Base-by-base conservation (phyloP, 2,329 filamentous ascomycete genomes). In the Alternaria alternata region DNA sequence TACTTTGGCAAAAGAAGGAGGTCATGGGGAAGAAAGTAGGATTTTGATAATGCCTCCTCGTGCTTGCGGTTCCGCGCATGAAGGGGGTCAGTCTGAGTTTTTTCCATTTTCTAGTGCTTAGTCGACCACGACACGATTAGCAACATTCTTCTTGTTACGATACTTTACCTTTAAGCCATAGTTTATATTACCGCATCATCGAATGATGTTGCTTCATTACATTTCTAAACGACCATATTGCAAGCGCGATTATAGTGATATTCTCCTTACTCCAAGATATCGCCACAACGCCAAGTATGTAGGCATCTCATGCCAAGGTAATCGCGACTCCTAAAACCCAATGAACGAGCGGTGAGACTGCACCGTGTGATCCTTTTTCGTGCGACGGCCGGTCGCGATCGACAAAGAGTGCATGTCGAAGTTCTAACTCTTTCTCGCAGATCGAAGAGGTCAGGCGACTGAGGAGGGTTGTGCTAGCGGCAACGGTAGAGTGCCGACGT, bases 1-100 rank as follows among this genome's bases (percentile, higher is more conserved):
- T 60, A 57, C 36, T 57, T 57, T 42, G 53, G 47, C 22, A 57
- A 41, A 32, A 57, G 24, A 47, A 34, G 24, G 24, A 59, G 54
- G 52, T 51, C 26, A n/a, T 18, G 36, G 26, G 32, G 20, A 22
- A 49, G 20, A 32, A 34, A 49, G 14, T 49, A n/a, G 16, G 46
- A 49, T 20, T 49, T 22, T 38, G 1, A 34, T 26, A 14, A 18
- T 26, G 46, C n/a, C 30, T 36, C n/a, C 20, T 16, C 32, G 36
- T 36, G 9, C 30, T 49, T 36, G 46, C 46, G 30, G 30, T 30
- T 34, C 30, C 46, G 20, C 32, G 46, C 32, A 49, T 36, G 30
- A 38, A 49, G 18, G 46, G 12, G 46, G 46, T 11, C 20, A 49
- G 30, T 36, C 22, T n/a, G n/a, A 9, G 11, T 7, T 14, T 48